These are phyloP conservation scores for Penicillium sp. DNA, from an alignment of 2,329 filamentous ascomycete genomes.

Conservation along the genomic window DNA sequence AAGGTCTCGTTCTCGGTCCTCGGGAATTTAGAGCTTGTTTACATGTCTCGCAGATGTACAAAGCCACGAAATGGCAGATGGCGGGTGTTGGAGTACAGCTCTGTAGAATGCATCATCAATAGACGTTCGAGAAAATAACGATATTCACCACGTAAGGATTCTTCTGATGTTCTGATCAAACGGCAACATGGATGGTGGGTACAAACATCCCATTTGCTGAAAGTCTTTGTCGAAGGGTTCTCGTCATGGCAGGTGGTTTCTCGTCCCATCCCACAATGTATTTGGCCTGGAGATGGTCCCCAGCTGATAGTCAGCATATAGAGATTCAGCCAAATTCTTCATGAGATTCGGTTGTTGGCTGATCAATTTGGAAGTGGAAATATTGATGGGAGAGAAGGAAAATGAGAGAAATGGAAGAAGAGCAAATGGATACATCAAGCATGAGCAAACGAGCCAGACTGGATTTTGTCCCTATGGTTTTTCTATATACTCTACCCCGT, in stretches of 20 bases:
- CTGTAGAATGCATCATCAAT: no score
- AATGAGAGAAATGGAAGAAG: not conserved
- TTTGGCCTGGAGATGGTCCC: no score
- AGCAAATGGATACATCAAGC: not conserved
- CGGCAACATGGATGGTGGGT: not conserved
- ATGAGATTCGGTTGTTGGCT: no score
- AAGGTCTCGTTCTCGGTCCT: not conserved
- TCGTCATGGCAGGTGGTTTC: not conserved
- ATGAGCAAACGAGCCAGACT: not conserved
- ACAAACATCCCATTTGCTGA: not conserved
- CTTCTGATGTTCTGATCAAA: not conserved
- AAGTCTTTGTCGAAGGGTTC: not conserved
- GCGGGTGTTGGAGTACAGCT: not conserved
- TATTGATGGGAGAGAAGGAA: not conserved
- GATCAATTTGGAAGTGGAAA: not conserved
- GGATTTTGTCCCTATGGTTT: no score
- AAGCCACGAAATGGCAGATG: not conserved
- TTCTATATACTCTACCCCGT: not conserved
- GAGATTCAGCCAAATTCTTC: no score
- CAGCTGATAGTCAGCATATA: not conserved
- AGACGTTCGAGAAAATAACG: no score
- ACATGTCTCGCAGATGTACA: not conserved
- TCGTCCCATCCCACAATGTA: not conserved
- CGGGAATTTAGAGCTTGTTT: not conserved
- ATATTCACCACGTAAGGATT: not conserved